phyloP scores from a whole-genome alignment of 768 basidiomycete species.

The Collybia mongolica region DNA sequence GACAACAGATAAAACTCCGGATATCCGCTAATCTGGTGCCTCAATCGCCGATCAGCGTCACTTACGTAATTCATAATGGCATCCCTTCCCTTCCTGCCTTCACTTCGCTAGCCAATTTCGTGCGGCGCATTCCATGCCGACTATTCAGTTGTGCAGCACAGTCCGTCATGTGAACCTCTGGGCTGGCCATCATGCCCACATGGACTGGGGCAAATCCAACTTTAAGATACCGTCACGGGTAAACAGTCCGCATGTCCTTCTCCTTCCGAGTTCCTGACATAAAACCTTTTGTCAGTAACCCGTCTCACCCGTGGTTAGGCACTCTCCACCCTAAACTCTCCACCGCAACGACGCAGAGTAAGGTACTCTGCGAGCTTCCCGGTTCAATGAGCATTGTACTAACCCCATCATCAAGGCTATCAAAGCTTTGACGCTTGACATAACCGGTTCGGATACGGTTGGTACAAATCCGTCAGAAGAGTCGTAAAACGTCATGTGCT shows the following conservation, averaged over 20 bases:
- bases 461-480: conserved; percentile 1
- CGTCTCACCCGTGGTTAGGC: background rate
- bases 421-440: conserved; percentile 11
- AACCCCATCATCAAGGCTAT: conserved; percentile 1
- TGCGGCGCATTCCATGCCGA: too few species aligned
- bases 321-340: background rate
- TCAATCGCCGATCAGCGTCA: background rate
- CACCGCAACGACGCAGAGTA: too few species aligned
- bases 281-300: background rate
- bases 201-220: background rate
- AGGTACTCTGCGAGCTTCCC: background rate
- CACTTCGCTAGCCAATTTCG: background rate
- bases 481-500: conserved; percentile 1
- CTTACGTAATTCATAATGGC: background rate
- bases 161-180: too few species aligned
- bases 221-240: conserved; percentile 1
- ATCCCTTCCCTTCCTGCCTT: background rate
- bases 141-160: too few species aligned
- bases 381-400: background rate
- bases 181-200: conserved; percentile 1
- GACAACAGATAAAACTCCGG: conserved; percentile 5
- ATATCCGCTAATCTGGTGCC: conserved; percentile 3
- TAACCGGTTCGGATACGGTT: conserved; percentile 8
- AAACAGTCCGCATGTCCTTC: background rate
- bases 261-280: background rate